Conservation (phyloP, 2,329 filamentous ascomycete genomes). For the Onygenales sp. region DNA sequence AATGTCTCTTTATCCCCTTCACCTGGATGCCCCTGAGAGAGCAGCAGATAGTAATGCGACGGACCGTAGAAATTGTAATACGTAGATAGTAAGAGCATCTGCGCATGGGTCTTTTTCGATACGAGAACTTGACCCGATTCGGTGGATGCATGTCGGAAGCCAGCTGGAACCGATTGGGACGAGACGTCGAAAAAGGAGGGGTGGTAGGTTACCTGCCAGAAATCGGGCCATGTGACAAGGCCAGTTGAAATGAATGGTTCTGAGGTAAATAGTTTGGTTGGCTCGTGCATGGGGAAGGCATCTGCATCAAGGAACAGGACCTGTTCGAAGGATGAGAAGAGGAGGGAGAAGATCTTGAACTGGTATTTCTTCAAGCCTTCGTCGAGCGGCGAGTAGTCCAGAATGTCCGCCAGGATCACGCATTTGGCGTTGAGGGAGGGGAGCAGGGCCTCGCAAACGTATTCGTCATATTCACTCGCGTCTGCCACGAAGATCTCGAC, state of each 20-base stretch:
- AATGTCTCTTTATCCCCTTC: constrained; percentile 15
- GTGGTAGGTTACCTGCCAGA: constrained; percentile 36
- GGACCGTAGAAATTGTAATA: constrained; percentile 51
- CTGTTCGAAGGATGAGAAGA: constrained; percentile 51
- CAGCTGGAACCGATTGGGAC: constrained; percentile 31
- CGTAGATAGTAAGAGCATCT: constrained; percentile 39
- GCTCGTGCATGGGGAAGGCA: constrained; percentile 42
- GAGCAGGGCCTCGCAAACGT: constrained; percentile 22
- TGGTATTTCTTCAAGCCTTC: constrained; percentile 53
- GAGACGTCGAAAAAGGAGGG: constrained; percentile 36
- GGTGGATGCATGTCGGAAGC: constrained; percentile 31
- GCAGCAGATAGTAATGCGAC: constrained; percentile 39
- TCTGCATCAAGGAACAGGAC: constrained; percentile 52
- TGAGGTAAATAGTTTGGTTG: constrained; percentile 38
- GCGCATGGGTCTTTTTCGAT: constrained; percentile 39
- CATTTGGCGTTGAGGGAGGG: constrained; percentile 25
- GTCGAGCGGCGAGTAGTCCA: constrained; percentile 28
- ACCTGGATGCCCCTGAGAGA: constrained; percentile 23
- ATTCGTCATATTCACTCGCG: constrained; percentile 19
- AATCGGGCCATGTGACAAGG: constrained; percentile 50
- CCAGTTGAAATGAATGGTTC: constrained; percentile 45
- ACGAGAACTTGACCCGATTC: constrained; percentile 43
- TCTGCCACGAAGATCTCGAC: constrained; percentile 28
- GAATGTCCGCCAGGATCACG: constrained; percentile 14
- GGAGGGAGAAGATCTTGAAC: constrained; percentile 47